These are phyloP conservation scores for Stagonosporopsis cucurbitacearum DNA, from an alignment of 2,329 filamentous ascomycete species.

Conservation along the genomic window DNA sequence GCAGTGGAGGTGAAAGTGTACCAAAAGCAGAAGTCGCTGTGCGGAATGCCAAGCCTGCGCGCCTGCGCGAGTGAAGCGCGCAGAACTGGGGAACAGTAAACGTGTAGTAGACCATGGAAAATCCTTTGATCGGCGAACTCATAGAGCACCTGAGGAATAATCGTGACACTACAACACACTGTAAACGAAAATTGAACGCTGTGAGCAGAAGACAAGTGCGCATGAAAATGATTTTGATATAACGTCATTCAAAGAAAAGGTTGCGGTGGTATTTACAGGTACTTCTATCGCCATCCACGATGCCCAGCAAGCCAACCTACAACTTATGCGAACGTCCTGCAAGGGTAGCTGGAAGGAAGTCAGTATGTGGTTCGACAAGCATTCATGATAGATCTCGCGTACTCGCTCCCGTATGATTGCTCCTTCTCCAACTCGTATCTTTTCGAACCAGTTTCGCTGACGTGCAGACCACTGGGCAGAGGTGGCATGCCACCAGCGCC, in stretches of 20 bases:
- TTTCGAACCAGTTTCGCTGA: slow-evolving; percentile 64
- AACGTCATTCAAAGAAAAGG: slow-evolving; percentile 22
- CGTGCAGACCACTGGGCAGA: slow-evolving; percentile 73
- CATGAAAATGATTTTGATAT: slow-evolving; percentile 1
- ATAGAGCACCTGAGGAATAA: background rate
- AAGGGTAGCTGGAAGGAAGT: slow-evolving; percentile 50
- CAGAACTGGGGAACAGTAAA: background rate
- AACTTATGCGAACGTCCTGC: slow-evolving; percentile 52
- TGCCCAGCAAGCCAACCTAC: background rate
- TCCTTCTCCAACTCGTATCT: slow-evolving; percentile 73
- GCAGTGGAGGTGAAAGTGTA: slow-evolving; percentile 4
- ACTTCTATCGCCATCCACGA: slow-evolving; percentile 24
- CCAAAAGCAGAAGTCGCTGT: slow-evolving; percentile 21
- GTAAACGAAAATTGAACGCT: background rate
- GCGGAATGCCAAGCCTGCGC: slow-evolving; percentile 27
- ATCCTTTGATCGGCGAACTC: too few species aligned
- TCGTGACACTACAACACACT: background rate
- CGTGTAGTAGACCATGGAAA: too few species aligned
- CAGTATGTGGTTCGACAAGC: slow-evolving; percentile 14
- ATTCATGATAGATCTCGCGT: slow-evolving; percentile 27
- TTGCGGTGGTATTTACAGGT: slow-evolving; percentile 39
- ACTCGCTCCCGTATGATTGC: slow-evolving; percentile 66
- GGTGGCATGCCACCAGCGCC: slow-evolving; percentile 83
- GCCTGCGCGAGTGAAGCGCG: slow-evolving; percentile 11
- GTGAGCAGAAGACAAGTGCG: background rate